These are phyloP conservation scores for Triglochin maritima DNA, from an alignment of 106 monocot genomes.

Conservation along the genomic window DNA sequence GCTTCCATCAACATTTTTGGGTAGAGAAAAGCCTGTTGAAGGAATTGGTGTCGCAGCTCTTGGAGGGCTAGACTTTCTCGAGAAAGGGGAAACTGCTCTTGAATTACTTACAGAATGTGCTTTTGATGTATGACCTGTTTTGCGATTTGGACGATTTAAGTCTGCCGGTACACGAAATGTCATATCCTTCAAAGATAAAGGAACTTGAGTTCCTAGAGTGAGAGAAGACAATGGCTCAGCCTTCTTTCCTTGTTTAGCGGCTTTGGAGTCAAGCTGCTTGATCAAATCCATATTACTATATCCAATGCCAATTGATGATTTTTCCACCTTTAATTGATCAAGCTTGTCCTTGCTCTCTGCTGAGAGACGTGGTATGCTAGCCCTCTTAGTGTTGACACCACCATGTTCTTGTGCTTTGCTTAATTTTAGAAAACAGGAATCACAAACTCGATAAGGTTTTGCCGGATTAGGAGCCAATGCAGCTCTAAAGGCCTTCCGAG, in stretches of 20 bases:
- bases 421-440: constrained; percentile 65
- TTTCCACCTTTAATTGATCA: constrained; percentile 24
- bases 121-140: constrained; percentile 10
- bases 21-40: constrained; percentile 54
- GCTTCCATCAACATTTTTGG: constrained; percentile 49
- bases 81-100: constrained; percentile 77
- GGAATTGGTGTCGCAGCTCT: constrained; percentile 54
- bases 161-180: constrained; percentile 25
- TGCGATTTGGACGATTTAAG: too few species aligned
- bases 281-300: constrained; percentile 60
- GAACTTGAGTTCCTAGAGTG: constrained; percentile 18
- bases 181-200: constrained; percentile 46
- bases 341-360: constrained; percentile 51
- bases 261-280: constrained; percentile 65
- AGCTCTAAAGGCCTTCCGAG: constrained; percentile 62
- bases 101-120: constrained; percentile 43
- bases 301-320: constrained; percentile 14
- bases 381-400: constrained; percentile 26
- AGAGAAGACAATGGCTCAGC: constrained; percentile 31
- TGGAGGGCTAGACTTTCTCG: constrained; percentile 58
- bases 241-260: constrained; percentile 65
- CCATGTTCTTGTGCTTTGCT: constrained; percentile 35
- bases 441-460: constrained; percentile 87
- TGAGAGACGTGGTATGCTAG: constrained; percentile 33
- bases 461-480: constrained; percentile 61